A percentile compares a stretch with the other conserved stretches of the same genome.
phyloP scores from a whole-genome alignment of 2,329 filamentous ascomycete genomes.

The Trichophyton schoenleinii region DNA sequence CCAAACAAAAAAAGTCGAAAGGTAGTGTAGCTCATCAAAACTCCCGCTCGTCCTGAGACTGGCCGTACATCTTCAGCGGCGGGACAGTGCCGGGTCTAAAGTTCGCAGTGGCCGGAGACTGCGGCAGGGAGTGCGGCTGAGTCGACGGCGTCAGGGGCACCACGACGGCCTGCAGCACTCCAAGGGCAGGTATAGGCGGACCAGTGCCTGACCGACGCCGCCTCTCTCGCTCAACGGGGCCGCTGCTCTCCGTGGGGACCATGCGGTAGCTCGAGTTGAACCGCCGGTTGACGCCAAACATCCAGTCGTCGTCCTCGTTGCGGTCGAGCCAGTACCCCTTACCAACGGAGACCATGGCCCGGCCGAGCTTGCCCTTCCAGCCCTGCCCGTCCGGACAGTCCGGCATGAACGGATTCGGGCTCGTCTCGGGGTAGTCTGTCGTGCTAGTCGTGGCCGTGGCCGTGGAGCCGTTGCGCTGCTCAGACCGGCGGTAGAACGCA shows the following conservation, averaged over 20 bases:
- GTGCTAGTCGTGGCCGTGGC: constrained; percentile 34
- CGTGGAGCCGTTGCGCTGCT: constrained; percentile 15
- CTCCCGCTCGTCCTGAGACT: constrained; percentile 4
- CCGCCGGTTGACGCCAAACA: constrained; percentile 48
- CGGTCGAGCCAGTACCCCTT: constrained; percentile 68
- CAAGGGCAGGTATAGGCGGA: constrained; percentile 32
- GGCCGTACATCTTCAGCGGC: constrained; percentile 5
- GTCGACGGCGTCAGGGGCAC: not conserved
- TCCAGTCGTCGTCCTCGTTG: constrained; percentile 54
- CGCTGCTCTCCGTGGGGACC: constrained; percentile 29
- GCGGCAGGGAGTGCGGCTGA: not conserved
- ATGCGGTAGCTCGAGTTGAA: constrained; percentile 38
- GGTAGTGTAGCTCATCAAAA: not conserved
- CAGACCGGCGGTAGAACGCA: constrained; percentile 38
- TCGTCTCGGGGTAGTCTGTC: constrained; percentile 24
- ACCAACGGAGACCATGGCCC: constrained; percentile 61
- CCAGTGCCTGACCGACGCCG: constrained; percentile 51
- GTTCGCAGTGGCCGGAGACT: not conserved
- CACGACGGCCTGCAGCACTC: constrained; percentile 22
- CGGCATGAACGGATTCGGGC: constrained; percentile 56
- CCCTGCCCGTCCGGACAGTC: constrained; percentile 64
- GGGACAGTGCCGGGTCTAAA: not conserved
- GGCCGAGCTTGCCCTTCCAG: constrained; percentile 66
- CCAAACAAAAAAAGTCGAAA: not conserved
- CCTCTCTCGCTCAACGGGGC: constrained; percentile 45